Percentiles rank a stretch among this genome's conserved stretches.
Evolutionary conservation across 352 stramenopile species (phyloP).

Genomic region (Globisporangium splendens): DNA sequence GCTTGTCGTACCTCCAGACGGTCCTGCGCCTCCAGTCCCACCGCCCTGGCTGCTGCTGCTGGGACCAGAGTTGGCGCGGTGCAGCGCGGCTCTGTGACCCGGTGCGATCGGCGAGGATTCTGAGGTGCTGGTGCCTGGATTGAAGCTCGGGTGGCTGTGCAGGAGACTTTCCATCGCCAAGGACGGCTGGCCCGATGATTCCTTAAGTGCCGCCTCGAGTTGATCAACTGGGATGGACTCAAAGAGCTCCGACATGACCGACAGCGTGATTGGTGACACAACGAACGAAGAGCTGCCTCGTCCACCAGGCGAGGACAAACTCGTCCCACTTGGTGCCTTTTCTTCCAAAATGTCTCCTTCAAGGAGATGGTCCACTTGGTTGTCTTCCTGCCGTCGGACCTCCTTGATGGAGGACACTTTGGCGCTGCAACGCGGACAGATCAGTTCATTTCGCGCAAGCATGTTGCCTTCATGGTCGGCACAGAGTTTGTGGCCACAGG

Average conservation of each 20-base stretch:
- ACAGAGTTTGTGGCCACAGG: slow-evolving; percentile 20
- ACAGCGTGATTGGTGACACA: slow-evolving; percentile 57
- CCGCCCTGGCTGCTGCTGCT: neutral
- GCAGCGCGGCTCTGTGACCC: slow-evolving; percentile 17
- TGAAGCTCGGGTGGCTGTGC: slow-evolving; percentile 65
- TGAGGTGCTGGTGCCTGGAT: slow-evolving; percentile 27
- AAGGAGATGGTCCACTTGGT: slow-evolving; percentile 23
- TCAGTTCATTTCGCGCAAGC: neutral
- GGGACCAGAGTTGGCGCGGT: slow-evolving; percentile 21
- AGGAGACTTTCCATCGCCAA: slow-evolving; percentile 66
- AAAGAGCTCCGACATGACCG: slow-evolving; percentile 69
- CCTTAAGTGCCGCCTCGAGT: slow-evolving; percentile 46
- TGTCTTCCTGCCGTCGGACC: slow-evolving; percentile 11
- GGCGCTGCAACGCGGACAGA: slow-evolving; percentile 11
- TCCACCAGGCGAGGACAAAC: slow-evolving; percentile 6
- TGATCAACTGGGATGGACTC: slow-evolving; percentile 64
- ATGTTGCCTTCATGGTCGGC: slow-evolving; percentile 8
- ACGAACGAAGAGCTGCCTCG: neutral
- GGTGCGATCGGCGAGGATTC: neutral
- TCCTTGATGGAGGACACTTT: slow-evolving; percentile 9
- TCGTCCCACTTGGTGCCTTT: slow-evolving; percentile 27
- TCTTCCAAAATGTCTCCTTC: slow-evolving; percentile 25
- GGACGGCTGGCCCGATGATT: slow-evolving; percentile 45
- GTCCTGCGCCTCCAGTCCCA: slow-evolving; percentile 13
- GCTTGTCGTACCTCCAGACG: slow-evolving; percentile 26